Conservation (phyloP, 2,329 filamentous ascomycete genomes). For the Zarea fungicola region DNA sequence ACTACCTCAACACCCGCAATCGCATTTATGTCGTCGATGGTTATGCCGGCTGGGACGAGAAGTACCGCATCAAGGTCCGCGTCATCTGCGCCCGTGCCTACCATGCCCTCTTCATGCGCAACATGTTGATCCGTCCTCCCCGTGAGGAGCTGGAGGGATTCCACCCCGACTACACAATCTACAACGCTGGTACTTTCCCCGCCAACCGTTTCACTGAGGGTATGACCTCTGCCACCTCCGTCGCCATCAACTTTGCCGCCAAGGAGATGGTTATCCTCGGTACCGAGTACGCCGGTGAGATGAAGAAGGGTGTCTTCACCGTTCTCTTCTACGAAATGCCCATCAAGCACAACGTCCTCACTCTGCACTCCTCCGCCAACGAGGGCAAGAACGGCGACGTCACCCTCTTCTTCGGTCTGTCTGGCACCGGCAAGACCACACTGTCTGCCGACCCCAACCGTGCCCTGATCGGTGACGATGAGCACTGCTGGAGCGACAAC, state of each 20-base stretch:
- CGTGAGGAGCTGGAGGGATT: conserved; percentile 93
- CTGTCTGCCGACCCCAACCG: conserved; percentile 96
- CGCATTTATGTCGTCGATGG: conserved; percentile 98
- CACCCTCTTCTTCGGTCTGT: conserved; percentile 98
- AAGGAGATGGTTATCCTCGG: conserved; percentile 99
- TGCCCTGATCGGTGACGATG: conserved; percentile 92
- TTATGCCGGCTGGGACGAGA: conserved; percentile 96
- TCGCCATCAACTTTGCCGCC: conserved; percentile 97
- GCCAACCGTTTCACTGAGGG: conserved; percentile 97
- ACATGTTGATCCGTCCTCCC: conserved; percentile 97
- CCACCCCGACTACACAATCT: conserved; percentile 99
- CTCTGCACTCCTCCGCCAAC: conserved; percentile 97
- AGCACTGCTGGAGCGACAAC: conserved; percentile 98
- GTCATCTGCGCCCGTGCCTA: conserved; percentile 98
- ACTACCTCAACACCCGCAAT: conserved; percentile 98
- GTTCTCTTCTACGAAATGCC: conserved; percentile 99
- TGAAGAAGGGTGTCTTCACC: conserved; percentile 99
- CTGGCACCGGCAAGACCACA: conserved; percentile 97
- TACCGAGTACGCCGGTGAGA: conserved; percentile 91
- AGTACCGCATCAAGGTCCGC: conserved; percentile 94
- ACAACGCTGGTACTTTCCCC: conserved; percentile 98
- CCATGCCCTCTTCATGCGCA: conserved; percentile 99
- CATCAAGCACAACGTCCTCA: conserved; percentile 98
- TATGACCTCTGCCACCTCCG: conserved; percentile 97
- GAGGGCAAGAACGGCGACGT: conserved; percentile 93